Percentiles rank a stretch among this genome's conserved stretches.
phyloP scores from a whole-genome alignment of 345 rosid genomes.

The Camelina neglecta region DNA sequence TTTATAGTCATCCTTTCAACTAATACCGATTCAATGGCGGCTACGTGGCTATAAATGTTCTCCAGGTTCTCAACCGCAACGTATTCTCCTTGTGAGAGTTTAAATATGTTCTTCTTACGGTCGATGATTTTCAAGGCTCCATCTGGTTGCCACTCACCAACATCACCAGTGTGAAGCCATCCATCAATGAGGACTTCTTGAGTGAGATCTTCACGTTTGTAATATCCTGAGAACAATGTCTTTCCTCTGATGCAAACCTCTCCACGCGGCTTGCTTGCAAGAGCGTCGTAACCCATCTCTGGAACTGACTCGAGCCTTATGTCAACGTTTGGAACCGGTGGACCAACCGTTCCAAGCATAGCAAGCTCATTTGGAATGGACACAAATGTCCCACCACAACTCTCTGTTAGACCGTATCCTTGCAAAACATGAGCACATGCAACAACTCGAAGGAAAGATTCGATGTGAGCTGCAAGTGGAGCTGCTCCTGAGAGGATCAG shows the following conservation, averaged over 20 bases:
- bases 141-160: conserved; percentile 97
- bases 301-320: conserved; percentile 90
- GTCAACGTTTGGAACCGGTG: conserved; percentile 97
- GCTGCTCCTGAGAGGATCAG: conserved; percentile 95
- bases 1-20: background rate
- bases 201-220: conserved; percentile 91
- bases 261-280: conserved; percentile 78
- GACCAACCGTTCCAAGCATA: conserved; percentile 94
- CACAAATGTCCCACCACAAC: conserved; percentile 90
- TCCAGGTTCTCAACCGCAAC: conserved; percentile 98
- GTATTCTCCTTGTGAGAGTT: conserved; percentile 98
- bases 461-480: conserved; percentile 87
- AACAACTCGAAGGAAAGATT: conserved; percentile 89
- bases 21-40: conserved; percentile 78
- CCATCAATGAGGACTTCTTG: conserved; percentile 85
- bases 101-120: conserved; percentile 92
- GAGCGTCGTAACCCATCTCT: conserved; percentile 95
- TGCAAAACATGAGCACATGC: conserved; percentile 95
- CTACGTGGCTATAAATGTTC: conserved; percentile 67
- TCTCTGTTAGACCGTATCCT: conserved; percentile 99
- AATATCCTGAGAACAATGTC: conserved; percentile 82
- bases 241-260: conserved; percentile 85
- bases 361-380: conserved; percentile 80
- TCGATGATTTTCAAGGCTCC: conserved; percentile 96
- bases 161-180: conserved; percentile 99